phyloP scores from a whole-genome alignment of 768 basidiomycete species.

The Amanita rubescens region DNA sequence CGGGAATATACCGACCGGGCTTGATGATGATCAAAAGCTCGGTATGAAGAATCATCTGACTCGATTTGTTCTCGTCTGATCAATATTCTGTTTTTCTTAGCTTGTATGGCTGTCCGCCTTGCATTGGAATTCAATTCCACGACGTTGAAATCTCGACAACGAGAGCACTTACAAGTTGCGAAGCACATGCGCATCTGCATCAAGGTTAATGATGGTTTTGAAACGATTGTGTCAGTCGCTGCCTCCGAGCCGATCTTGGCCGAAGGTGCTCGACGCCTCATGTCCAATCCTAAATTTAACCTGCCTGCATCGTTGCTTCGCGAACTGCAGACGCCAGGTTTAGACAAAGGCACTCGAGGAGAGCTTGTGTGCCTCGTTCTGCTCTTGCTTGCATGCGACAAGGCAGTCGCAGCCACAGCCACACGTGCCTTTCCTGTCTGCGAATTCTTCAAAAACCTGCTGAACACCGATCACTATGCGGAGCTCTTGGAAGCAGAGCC shows the following conservation, averaged over 20 bases:
- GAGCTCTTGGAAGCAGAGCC: too few species aligned
- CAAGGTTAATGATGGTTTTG: not conserved
- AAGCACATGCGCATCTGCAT: conserved; percentile 8
- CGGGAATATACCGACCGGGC: not conserved
- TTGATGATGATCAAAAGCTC: not conserved
- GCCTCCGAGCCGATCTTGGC: conserved; percentile 1
- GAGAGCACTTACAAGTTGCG: conserved; percentile 3
- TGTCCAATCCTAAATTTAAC: not conserved
- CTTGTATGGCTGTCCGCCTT: conserved; percentile 7
- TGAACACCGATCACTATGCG: too few species aligned
- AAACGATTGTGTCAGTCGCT: not conserved
- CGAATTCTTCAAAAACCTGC: too few species aligned
- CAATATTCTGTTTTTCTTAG: not conserved
- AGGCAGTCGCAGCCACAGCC: too few species aligned
- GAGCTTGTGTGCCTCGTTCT: conserved; percentile 4
- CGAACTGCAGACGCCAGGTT: not conserved
- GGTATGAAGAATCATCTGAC: not conserved
- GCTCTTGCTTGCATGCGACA: too few species aligned
- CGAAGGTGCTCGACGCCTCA: not conserved
- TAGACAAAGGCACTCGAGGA: conserved; percentile 1
- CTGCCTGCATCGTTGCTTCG: not conserved
- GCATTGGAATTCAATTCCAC: conserved; percentile 7
- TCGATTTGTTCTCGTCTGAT: not conserved
- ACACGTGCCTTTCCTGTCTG: too few species aligned
- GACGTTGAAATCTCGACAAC: not conserved